Percentiles rank a stretch among this genome's conserved stretches.
phyloP scores from a whole-genome alignment of 2,329 filamentous ascomycete species.

The Penicillium rolfsii region DNA sequence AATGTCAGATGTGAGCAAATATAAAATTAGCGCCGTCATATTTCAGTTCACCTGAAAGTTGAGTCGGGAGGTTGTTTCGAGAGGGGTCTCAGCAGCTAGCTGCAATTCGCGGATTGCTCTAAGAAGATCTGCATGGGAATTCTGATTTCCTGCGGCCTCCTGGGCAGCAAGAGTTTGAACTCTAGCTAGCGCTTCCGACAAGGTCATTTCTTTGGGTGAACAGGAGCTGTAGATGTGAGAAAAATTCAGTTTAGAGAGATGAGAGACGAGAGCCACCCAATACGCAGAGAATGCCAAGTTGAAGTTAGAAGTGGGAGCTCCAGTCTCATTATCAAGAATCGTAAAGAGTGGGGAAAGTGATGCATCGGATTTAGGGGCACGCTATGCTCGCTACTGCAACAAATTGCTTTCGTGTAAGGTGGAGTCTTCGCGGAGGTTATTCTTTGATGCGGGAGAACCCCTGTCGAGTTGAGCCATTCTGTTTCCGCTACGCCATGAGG shows the following conservation, averaged over 20 bases:
- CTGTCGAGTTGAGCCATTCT: neutral
- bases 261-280: neutral
- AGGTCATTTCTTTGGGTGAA: neutral
- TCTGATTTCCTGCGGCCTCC: slow-evolving; percentile 14
- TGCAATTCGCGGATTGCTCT: slow-evolving; percentile 22
- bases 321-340: neutral
- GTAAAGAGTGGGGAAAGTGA: neutral
- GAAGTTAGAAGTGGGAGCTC: neutral
- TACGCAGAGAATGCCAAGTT: neutral
- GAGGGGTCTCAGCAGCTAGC: slow-evolving; percentile 20
- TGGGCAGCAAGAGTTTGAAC: neutral
- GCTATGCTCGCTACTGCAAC: neutral
- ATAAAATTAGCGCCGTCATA: too few relatives aligned
- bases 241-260: neutral
- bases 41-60: slow-evolving; percentile 20
- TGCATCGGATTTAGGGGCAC: neutral
- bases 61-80: slow-evolving; percentile 22
- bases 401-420: neutral
- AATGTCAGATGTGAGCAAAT: neutral
- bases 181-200: neutral
- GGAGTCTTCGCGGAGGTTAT: neutral
- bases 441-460: neutral
- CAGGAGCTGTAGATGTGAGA: neutral
- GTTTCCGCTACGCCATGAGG: neutral
- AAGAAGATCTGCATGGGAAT: slow-evolving; percentile 18